Conservation (phyloP, 768 basidiomycete species). For the Tulasnella sp. region DNA sequence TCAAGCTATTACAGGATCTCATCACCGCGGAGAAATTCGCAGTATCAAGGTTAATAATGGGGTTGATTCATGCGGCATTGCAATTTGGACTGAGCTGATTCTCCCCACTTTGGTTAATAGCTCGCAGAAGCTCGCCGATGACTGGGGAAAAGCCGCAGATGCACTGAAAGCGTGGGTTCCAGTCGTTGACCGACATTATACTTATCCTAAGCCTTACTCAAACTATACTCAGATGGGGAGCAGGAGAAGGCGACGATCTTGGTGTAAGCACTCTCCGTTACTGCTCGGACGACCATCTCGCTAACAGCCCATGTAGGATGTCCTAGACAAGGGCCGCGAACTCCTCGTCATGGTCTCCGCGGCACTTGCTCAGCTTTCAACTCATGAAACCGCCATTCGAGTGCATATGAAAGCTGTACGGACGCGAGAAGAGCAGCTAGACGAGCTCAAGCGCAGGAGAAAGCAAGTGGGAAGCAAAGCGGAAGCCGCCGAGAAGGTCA, state of each 20-base stretch:
- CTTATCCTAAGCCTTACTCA: background rate
- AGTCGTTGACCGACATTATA: background rate
- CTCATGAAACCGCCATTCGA: conserved; percentile 57
- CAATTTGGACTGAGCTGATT: background rate
- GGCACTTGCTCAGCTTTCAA: conserved; percentile 57
- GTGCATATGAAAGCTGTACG: conserved; percentile 70
- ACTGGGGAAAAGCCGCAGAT: conserved; percentile 59
- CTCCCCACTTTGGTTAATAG: conserved; percentile 24
- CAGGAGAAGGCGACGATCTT: conserved; percentile 74
- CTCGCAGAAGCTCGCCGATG: conserved; percentile 51
- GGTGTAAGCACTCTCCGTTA: conserved; percentile 32
- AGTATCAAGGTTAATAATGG: conserved; percentile 49
- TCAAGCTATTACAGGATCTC: conserved; percentile 73
- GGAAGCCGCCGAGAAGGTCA: conserved; percentile 59
- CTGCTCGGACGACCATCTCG: background rate
- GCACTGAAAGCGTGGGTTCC: conserved; percentile 40
- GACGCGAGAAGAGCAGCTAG: conserved; percentile 71
- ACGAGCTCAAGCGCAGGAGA: conserved; percentile 60
- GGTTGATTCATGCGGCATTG: background rate
- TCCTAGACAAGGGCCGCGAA: conserved; percentile 54
- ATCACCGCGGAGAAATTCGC: conserved; percentile 83
- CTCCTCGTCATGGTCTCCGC: conserved; percentile 56
- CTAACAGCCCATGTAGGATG: conserved; percentile 44
- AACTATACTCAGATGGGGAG: conserved; percentile 37
- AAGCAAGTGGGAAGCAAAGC: conserved; percentile 56